Evolutionary conservation across 2,329 filamentous ascomycete species (phyloP).

Genomic region (Aspergillaceae sp.): DNA sequence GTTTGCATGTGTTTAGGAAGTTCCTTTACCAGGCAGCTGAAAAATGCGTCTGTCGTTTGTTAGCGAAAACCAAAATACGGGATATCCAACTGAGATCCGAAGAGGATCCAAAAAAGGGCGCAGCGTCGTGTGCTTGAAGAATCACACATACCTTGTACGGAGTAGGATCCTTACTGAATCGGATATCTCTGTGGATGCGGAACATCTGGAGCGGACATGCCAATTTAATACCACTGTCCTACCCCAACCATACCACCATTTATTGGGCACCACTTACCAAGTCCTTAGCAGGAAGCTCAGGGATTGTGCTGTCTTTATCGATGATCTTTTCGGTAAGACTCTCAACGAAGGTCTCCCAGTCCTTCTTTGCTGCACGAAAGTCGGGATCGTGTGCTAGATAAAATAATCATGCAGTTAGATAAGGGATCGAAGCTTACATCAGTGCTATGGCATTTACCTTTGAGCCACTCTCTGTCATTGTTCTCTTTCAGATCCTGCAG

Average conservation of each 20-base stretch:
- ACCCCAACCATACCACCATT: slow-evolving; percentile 1
- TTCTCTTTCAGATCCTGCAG: slow-evolving; percentile 50
- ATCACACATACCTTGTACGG: slow-evolving; percentile 66
- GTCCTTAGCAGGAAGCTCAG: slow-evolving; percentile 78
- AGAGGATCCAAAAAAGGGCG: not conserved
- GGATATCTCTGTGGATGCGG: slow-evolving; percentile 77
- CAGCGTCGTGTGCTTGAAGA: no score
- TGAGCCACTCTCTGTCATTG: slow-evolving; percentile 57
- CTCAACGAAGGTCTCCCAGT: slow-evolving; percentile 74
- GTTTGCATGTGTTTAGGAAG: slow-evolving; percentile 3
- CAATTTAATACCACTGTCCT: slow-evolving; percentile 6
- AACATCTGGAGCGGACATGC: slow-evolving; percentile 48
- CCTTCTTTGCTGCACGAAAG: slow-evolving; percentile 66
- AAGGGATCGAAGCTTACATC: no score
- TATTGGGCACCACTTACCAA: slow-evolving; percentile 43
- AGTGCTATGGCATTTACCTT: slow-evolving; percentile 37
- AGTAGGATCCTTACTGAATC: slow-evolving; percentile 75
- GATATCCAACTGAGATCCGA: not conserved
- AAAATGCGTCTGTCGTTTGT: slow-evolving; percentile 58
- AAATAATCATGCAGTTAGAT: slow-evolving; percentile 1
- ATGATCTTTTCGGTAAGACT: slow-evolving; percentile 61
- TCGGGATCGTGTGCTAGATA: slow-evolving; percentile 64
- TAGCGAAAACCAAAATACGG: slow-evolving; percentile 11
- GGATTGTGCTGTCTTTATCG: slow-evolving; percentile 69
- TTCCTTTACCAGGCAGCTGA: slow-evolving; percentile 62